A percentile compares a stretch with the other conserved stretches of the same genome.
Conservation (phyloP, 1,284 basidiomycete genomes). For the Ustanciosporium gigantosporum region DNA sequence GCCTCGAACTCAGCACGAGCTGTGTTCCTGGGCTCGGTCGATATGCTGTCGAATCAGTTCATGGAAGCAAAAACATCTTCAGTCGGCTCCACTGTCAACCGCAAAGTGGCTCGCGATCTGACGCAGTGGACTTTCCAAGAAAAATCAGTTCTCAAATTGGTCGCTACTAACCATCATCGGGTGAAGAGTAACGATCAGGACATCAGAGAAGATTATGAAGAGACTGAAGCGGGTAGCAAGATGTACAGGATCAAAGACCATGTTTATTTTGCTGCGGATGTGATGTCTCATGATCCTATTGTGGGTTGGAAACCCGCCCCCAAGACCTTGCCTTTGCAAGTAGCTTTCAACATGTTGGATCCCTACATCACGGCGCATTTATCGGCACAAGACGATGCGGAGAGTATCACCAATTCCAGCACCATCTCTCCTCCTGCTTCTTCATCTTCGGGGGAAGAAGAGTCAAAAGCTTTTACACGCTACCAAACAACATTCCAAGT, state of each 20-base stretch:
- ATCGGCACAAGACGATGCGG: conserved; percentile 4
- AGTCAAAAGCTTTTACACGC: conserved; percentile 56
- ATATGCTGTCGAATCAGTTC: conserved; percentile 69
- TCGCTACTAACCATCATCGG: conserved; percentile 73
- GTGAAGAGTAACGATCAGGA: conserved; percentile 64
- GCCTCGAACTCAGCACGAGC: conserved; percentile 72
- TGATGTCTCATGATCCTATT: conserved; percentile 70
- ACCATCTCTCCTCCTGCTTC: conserved; percentile 52
- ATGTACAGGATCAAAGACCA: conserved; percentile 86
- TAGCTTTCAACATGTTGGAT: conserved; percentile 98
- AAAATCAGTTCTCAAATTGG: conserved; percentile 76
- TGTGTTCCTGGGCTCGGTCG: conserved; percentile 79
- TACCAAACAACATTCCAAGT: conserved; percentile 80
- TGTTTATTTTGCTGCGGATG: conserved; percentile 71
- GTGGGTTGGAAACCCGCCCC: conserved; percentile 69
- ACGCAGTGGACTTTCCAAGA: conserved; percentile 91
- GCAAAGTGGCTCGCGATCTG: conserved; percentile 73
- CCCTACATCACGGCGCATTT: conserved; percentile 62
- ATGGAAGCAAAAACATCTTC: not conserved
- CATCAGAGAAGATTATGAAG: conserved; percentile 54
- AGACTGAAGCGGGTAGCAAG: conserved; percentile 63
- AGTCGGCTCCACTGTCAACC: conserved; percentile 67
- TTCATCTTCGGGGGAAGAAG: conserved; percentile 55
- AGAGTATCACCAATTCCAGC: too few relatives aligned
- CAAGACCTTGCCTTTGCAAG: conserved; percentile 73